Evolutionary conservation across 2,329 filamentous ascomycete genomes (phyloP).

Genomic region (Pseudogymnoascus sp.): DNA sequence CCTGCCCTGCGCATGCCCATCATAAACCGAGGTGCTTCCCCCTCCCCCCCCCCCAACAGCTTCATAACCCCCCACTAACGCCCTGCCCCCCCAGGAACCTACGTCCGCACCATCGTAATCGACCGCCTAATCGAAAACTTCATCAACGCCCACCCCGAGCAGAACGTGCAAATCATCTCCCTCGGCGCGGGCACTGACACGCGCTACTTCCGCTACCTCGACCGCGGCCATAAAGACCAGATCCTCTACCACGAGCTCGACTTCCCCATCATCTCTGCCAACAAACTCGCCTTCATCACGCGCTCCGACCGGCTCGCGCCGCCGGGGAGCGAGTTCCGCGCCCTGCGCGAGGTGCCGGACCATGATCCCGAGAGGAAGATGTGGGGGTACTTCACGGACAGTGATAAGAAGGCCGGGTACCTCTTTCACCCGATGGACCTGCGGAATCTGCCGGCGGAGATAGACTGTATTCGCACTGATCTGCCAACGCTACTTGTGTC

Average conservation of each 20-base stretch:
- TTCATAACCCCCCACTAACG: conserved; percentile 11
- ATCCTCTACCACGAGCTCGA: conserved; percentile 89
- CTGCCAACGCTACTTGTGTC: conserved; percentile 80
- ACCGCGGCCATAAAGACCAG: conserved; percentile 14
- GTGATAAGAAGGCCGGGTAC: conserved; percentile 25
- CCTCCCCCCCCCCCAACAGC: background rate
- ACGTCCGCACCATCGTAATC: conserved; percentile 76
- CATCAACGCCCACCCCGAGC: conserved; percentile 35
- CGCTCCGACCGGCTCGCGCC: background rate
- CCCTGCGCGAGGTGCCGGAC: conserved; percentile 13
- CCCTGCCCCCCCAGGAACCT: conserved; percentile 63
- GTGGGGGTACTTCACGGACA: background rate
- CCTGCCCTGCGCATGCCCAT: conserved; percentile 67
- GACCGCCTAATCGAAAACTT: conserved; percentile 70
- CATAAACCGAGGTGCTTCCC: conserved; percentile 73
- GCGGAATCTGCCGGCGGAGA: conserved; percentile 21
- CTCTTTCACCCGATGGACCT: conserved; percentile 39
- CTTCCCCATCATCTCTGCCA: conserved; percentile 64
- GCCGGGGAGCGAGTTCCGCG: conserved; percentile 24
- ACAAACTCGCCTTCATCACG: conserved; percentile 33
- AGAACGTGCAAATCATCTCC: conserved; percentile 70
- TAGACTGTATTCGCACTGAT: conserved; percentile 42
- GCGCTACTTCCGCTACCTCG: conserved; percentile 56
- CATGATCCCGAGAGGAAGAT: background rate
- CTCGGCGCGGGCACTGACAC: conserved; percentile 93